Evolutionary conservation across 352 stramenopile species (phyloP).

Genomic region (Phytophthora europaea): DNA sequence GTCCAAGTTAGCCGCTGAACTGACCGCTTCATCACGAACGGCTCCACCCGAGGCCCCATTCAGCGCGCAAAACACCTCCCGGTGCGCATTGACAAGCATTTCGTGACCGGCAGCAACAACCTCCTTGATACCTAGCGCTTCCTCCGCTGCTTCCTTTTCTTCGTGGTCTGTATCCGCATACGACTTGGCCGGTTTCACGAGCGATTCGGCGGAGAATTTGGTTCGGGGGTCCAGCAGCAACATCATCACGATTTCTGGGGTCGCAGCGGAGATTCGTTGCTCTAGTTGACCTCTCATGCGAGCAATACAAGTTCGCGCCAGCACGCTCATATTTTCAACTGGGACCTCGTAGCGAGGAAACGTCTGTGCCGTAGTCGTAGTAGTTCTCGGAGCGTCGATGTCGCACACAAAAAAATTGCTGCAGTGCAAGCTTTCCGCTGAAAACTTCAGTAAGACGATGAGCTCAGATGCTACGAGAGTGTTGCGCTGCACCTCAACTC

Average conservation of each 20-base stretch:
- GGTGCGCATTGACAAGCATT: slow-evolving; percentile 1
- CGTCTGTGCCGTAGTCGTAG: neutral
- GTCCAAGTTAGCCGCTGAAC: neutral
- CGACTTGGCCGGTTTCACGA: neutral
- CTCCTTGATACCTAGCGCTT: neutral
- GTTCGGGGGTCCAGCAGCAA: slow-evolving; percentile 9
- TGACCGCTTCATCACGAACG: neutral
- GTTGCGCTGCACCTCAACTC: slow-evolving; percentile 14
- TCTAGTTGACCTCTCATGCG: slow-evolving; percentile 1
- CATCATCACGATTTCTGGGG: slow-evolving; percentile 1
- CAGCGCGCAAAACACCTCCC: slow-evolving; percentile 2
- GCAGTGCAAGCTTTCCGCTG: neutral
- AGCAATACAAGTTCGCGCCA: neutral
- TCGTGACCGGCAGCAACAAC: neutral
- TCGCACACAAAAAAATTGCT: slow-evolving; percentile 1
- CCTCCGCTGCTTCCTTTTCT: neutral
- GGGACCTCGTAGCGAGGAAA: neutral
- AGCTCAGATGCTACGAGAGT: slow-evolving; percentile 9
- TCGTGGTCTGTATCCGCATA: neutral
- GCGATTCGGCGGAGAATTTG: slow-evolving; percentile 1
- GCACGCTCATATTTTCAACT: neutral
- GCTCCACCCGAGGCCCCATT: neutral
- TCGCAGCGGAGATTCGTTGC: neutral
- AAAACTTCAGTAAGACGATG: slow-evolving; percentile 12
- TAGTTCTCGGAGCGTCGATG: neutral